A percentile compares a stretch with the other conserved stretches of the same genome.
These are phyloP conservation scores for Grammothele lineata DNA, from an alignment of 768 basidiomycete species.

Conservation along the genomic window DNA sequence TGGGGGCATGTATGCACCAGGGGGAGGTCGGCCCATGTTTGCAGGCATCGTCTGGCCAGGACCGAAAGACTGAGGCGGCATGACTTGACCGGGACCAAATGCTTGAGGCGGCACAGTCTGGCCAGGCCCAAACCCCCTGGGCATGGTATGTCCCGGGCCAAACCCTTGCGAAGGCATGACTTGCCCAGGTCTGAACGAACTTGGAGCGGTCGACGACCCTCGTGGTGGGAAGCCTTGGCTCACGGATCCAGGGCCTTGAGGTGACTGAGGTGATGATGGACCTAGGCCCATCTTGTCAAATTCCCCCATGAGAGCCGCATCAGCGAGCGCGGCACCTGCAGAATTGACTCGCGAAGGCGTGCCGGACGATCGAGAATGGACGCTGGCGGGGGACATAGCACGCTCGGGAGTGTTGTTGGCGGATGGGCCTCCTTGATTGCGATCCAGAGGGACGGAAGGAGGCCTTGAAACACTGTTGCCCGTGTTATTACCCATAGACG, in stretches of 20 bases:
- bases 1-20: neutral
- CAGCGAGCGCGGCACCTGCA: slow-evolving; percentile 12
- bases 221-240: slow-evolving; percentile 19
- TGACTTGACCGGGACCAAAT: slow-evolving; percentile 16
- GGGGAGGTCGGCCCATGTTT: slow-evolving; percentile 1
- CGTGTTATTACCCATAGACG: slow-evolving; percentile 17
- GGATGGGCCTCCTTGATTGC: slow-evolving; percentile 8
- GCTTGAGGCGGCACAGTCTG: slow-evolving; percentile 10
- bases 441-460: slow-evolving; percentile 11
- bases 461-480: slow-evolving; percentile 23
- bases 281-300: slow-evolving; percentile 13
- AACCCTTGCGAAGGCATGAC: slow-evolving; percentile 23
- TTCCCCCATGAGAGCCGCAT: slow-evolving; percentile 12
- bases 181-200: slow-evolving; percentile 28
- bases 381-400: slow-evolving; percentile 8
- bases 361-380: slow-evolving; percentile 8
- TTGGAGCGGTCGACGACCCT: slow-evolving; percentile 16
- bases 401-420: slow-evolving; percentile 17
- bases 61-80: slow-evolving; percentile 12
- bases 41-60: slow-evolving; percentile 9
- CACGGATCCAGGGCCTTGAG: neutral
- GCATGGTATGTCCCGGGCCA: slow-evolving; percentile 25
- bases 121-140: slow-evolving; percentile 18
- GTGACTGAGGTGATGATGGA: neutral
- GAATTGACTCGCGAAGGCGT: slow-evolving; percentile 11